These are phyloP conservation scores for Trametes coccinea DNA, from an alignment of 768 basidiomycete genomes.

Conservation along the genomic window DNA sequence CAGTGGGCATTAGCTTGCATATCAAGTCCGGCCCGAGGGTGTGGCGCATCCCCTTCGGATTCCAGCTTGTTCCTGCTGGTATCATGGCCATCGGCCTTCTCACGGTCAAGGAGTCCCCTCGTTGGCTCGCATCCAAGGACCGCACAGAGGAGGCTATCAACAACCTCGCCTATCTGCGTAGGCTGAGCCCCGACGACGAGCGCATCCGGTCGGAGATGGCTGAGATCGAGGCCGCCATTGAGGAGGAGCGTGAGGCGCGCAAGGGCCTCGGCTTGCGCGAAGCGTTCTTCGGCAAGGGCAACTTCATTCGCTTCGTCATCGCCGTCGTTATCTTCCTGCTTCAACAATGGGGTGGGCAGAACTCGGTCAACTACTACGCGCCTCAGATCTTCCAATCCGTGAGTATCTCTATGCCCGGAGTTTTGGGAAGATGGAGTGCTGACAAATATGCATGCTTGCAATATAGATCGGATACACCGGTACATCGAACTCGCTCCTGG, in stretches of 20 bases:
- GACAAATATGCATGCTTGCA: not conserved
- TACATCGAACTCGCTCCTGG: conserved; percentile 60
- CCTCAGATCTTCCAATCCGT: conserved; percentile 73
- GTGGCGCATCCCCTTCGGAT: conserved; percentile 74
- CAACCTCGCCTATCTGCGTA: conserved; percentile 68
- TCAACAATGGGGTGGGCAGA: conserved; percentile 86
- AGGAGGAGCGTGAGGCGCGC: conserved; percentile 69
- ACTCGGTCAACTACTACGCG: conserved; percentile 75
- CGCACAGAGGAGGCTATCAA: conserved; percentile 50
- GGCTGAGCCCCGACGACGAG: conserved; percentile 41
- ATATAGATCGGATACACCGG: conserved; percentile 65
- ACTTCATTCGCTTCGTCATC: conserved; percentile 81
- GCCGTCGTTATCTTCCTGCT: conserved; percentile 78
- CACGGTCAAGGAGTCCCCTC: conserved; percentile 76
- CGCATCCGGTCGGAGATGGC: conserved; percentile 60
- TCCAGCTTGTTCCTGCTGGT: conserved; percentile 75
- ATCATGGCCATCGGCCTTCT: conserved; percentile 68
- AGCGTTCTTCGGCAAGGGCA: conserved; percentile 81
- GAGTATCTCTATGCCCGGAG: conserved; percentile 22
- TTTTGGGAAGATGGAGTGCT: not conserved
- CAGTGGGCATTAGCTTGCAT: conserved; percentile 63
- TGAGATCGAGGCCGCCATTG: conserved; percentile 80
- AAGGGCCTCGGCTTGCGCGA: conserved; percentile 61
- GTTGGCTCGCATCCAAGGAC: conserved; percentile 71
- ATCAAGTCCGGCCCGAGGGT: conserved; percentile 47